A percentile compares a stretch with the other conserved stretches of the same genome.
These are phyloP conservation scores for Acidomyces sp. DNA, from an alignment of 495 filamentous ascomycete genomes.

Conservation along the genomic window DNA sequence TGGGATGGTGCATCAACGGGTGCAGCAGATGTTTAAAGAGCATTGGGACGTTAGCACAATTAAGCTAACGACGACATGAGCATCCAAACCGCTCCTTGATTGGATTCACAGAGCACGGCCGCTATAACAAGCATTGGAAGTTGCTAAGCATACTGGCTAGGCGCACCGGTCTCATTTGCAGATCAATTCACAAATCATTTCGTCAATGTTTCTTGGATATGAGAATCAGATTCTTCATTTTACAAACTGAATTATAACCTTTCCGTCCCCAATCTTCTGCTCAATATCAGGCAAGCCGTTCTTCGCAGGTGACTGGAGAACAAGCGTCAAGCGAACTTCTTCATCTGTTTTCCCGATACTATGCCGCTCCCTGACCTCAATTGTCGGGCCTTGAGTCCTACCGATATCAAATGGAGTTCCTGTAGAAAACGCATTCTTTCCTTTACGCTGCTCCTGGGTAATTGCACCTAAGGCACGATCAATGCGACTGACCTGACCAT, in stretches of 20 bases:
- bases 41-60: conserved; percentile 17
- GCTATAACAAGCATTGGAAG: no score
- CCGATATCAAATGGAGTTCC: background rate
- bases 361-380: background rate
- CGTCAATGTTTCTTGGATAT: no score
- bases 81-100: background rate
- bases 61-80: conserved; percentile 18
- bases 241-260: conserved; percentile 9
- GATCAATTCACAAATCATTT: no score
- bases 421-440: background rate
- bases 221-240: no score
- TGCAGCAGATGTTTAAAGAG: conserved; percentile 12
- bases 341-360: background rate
- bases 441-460: background rate
- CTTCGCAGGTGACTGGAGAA: conserved; percentile 1
- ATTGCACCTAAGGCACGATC: conserved; percentile 3
- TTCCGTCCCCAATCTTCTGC: conserved; percentile 6
- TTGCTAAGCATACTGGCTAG: no score
- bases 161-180: no score
- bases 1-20: conserved; percentile 13
- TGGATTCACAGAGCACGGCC: no score
- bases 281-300: background rate
- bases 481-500: background rate
- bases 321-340: conserved; percentile 1
- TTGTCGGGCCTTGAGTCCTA: background rate